Evolutionary conservation across 2,329 filamentous ascomycete species (phyloP).

Genomic region (Colletotrichum higginsianum): DNA sequence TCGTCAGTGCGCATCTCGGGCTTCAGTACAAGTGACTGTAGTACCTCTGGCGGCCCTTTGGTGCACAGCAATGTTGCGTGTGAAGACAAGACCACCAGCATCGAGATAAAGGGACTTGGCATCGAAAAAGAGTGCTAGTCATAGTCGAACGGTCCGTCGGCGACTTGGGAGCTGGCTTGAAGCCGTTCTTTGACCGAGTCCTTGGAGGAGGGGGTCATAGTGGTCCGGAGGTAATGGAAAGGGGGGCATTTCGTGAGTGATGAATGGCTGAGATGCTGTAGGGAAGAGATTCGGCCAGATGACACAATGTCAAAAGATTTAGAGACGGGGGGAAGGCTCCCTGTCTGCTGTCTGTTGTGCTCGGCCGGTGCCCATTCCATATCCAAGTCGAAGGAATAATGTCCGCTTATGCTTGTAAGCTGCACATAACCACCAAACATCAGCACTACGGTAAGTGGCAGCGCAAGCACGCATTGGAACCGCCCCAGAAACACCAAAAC

Average conservation of each 20-base stretch:
- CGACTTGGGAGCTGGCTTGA: slow-evolving; percentile 13
- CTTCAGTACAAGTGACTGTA: not conserved
- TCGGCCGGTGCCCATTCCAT: not conserved
- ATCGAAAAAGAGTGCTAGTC: slow-evolving; percentile 21
- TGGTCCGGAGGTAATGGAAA: slow-evolving; percentile 1
- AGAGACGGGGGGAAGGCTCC: not conserved
- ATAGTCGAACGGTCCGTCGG: slow-evolving; percentile 32
- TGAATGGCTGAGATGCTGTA: not conserved
- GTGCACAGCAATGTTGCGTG: not conserved
- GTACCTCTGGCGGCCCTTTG: slow-evolving; percentile 3
- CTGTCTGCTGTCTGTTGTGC: not conserved
- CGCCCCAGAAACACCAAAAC: slow-evolving; percentile 1
- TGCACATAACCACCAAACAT: slow-evolving; percentile 13
- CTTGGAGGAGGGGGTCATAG: slow-evolving; percentile 28
- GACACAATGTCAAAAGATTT: not conserved
- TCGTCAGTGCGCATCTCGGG: slow-evolving; percentile 17
- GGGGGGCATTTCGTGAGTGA: not conserved
- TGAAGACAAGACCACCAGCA: not conserved
- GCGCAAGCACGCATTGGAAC: slow-evolving; percentile 9
- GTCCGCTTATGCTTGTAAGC: not conserved
- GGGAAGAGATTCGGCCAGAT: not conserved
- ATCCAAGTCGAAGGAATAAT: not conserved
- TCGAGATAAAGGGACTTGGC: slow-evolving; percentile 6
- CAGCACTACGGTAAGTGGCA: slow-evolving; percentile 13
- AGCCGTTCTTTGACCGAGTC: slow-evolving; percentile 31